Evolutionary conservation across 2,329 filamentous ascomycete species (phyloP).

Genomic region (Lachnellula suecica): DNA sequence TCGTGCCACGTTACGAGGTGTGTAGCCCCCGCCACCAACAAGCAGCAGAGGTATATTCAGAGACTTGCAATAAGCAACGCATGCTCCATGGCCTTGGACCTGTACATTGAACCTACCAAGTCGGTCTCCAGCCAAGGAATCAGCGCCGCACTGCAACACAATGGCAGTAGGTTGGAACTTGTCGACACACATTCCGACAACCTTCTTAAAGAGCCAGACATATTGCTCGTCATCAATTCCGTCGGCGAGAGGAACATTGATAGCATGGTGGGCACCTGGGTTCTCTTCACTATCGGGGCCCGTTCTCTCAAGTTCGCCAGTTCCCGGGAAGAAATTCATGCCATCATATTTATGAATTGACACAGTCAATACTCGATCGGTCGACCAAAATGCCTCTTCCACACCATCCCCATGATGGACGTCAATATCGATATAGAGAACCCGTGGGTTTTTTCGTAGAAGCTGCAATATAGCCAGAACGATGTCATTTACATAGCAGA

Average conservation of each 20-base stretch:
- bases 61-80: constrained; percentile 84
- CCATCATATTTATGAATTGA: constrained; percentile 97
- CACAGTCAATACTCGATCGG: constrained; percentile 86
- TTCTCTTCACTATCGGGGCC: constrained; percentile 82
- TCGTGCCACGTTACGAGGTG: constrained; percentile 90
- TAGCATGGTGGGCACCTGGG: constrained; percentile 81
- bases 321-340: constrained; percentile 81
- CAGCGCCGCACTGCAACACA: constrained; percentile 92
- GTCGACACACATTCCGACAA: constrained; percentile 76
- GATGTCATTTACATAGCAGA: constrained; percentile 99
- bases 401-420: constrained; percentile 91
- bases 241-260: constrained; percentile 89
- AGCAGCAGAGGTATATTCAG: constrained; percentile 81
- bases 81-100: constrained; percentile 89
- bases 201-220: constrained; percentile 75
- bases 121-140: constrained; percentile 89
- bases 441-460: constrained; percentile 75
- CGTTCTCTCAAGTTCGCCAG: constrained; percentile 82
- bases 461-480: constrained; percentile 90
- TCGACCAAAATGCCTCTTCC: constrained; percentile 87
- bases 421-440: constrained; percentile 93
- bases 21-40: constrained; percentile 94
- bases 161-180: constrained; percentile 89
- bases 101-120: constrained; percentile 96
- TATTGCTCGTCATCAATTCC: constrained; percentile 93